Conservation (phyloP, 2,329 filamentous ascomycete species). For the Cordyceps farinosa region DNA sequence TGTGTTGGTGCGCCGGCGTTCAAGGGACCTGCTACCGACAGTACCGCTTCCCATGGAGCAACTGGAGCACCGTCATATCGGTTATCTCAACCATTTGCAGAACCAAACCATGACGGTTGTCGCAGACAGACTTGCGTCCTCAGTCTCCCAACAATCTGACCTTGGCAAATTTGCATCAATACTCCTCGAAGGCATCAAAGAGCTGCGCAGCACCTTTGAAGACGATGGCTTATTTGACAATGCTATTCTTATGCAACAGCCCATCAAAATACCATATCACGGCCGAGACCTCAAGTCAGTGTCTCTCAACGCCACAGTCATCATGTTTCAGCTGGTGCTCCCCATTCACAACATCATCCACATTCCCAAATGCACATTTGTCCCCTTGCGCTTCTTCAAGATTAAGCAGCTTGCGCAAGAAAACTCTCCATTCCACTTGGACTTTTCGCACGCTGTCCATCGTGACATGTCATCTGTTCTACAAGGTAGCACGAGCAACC, state of each 20-base stretch:
- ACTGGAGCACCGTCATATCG: constrained; percentile 53
- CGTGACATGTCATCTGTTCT: constrained; percentile 55
- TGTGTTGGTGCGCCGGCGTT: constrained; percentile 54
- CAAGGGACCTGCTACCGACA: constrained; percentile 59
- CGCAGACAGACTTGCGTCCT: constrained; percentile 17
- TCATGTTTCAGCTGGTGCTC: constrained; percentile 59
- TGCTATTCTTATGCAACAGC: constrained; percentile 41
- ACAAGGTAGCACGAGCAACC: constrained; percentile 23
- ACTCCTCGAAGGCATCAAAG: constrained; percentile 41
- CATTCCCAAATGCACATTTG: constrained; percentile 53
- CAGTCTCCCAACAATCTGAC: background rate
- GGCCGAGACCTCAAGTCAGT: constrained; percentile 20
- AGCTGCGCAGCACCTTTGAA: constrained; percentile 38
- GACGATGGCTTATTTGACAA: constrained; percentile 45
- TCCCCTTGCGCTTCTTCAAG: constrained; percentile 63
- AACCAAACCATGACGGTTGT: constrained; percentile 37
- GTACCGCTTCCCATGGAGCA: constrained; percentile 49
- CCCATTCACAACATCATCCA: constrained; percentile 55
- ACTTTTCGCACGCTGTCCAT: constrained; percentile 58
- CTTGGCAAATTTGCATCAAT: constrained; percentile 39
- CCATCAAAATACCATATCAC: constrained; percentile 41
- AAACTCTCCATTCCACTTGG: constrained; percentile 51
- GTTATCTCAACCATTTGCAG: constrained; percentile 51
- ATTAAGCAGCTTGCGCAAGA: constrained; percentile 61
- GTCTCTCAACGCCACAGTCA: constrained; percentile 30